phyloP scores from a whole-genome alignment of 306 rosid genomes.

The Prosopis cineraria region DNA sequence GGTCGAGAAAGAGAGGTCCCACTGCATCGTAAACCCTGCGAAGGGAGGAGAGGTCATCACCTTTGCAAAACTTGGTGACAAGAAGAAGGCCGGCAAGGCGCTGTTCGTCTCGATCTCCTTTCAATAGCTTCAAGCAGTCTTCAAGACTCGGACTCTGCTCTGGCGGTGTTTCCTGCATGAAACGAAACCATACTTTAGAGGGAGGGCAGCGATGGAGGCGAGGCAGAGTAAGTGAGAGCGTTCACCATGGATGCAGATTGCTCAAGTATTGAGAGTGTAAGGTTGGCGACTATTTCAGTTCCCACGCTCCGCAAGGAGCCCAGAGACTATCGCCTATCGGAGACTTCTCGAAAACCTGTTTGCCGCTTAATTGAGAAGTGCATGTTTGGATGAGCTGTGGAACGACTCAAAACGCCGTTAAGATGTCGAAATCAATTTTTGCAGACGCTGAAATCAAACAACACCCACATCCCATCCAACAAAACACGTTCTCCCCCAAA shows the following conservation, averaged over 20 bases:
- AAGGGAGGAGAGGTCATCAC: slow-evolving; percentile 68
- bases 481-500: no score
- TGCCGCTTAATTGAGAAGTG: not conserved
- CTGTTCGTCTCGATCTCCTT: slow-evolving; percentile 88
- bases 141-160: slow-evolving; percentile 56
- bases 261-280: not conserved
- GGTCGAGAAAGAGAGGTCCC: slow-evolving; percentile 73
- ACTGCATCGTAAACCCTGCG: slow-evolving; percentile 70
- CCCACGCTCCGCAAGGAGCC: no score
- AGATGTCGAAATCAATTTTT: no score
- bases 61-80: slow-evolving; percentile 76
- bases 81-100: slow-evolving; percentile 93
- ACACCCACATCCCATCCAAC: no score
- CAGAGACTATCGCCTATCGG: no score
- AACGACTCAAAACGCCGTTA: no score
- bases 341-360: not conserved
- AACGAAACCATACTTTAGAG: not conserved
- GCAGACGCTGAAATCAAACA: no score
- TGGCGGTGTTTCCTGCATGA: slow-evolving; percentile 50
- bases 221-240: not conserved
- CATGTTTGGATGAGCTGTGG: no score
- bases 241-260: slow-evolving; percentile 8
- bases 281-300: not conserved
- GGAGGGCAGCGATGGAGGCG: not conserved
- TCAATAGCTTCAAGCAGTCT: slow-evolving; percentile 85